phyloP scores from a whole-genome alignment of 345 rosid species.

The Punica granatum region DNA sequence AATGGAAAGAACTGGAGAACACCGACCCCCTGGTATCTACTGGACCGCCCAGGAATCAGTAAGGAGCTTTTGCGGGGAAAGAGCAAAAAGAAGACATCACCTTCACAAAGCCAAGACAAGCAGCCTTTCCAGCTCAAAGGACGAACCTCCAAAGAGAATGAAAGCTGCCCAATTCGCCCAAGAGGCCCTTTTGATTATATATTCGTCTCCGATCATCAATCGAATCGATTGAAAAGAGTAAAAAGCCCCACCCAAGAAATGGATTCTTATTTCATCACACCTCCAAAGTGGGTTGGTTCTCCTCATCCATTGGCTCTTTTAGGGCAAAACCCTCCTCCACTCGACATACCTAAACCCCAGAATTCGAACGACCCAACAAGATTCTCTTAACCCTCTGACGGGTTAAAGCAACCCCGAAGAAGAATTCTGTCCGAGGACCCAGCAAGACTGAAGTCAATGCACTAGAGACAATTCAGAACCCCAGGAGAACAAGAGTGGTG shows the following conservation, averaged over 20 bases:
- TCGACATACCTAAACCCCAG: too few species aligned
- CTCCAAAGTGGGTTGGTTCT: slow-evolving; percentile 7
- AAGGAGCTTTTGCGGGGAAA: background rate
- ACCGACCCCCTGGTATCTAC: background rate
- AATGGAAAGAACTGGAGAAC: background rate
- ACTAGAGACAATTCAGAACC: background rate
- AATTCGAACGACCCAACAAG: background rate
- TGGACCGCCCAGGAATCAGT: slow-evolving; percentile 4
- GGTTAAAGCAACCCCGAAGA: background rate
- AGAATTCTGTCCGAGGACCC: background rate
- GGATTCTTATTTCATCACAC: slow-evolving; percentile 12
- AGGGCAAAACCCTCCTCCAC: background rate
- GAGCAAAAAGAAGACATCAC: background rate
- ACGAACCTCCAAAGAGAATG: background rate
- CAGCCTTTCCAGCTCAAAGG: background rate
- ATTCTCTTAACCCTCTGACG: background rate
- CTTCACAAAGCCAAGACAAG: background rate
- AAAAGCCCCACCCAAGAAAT: slow-evolving; percentile 13
- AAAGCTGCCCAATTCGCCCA: background rate
- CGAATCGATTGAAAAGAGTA: background rate
- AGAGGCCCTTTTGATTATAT: background rate
- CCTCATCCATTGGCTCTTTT: background rate
- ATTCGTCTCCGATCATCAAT: background rate
- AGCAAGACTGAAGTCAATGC: background rate
- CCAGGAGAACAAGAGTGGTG: background rate